Evolutionary conservation across 345 rosid genomes (phyloP), one percentile per base, ranked within the genome.

Genomic region (Populus alba): DNA sequence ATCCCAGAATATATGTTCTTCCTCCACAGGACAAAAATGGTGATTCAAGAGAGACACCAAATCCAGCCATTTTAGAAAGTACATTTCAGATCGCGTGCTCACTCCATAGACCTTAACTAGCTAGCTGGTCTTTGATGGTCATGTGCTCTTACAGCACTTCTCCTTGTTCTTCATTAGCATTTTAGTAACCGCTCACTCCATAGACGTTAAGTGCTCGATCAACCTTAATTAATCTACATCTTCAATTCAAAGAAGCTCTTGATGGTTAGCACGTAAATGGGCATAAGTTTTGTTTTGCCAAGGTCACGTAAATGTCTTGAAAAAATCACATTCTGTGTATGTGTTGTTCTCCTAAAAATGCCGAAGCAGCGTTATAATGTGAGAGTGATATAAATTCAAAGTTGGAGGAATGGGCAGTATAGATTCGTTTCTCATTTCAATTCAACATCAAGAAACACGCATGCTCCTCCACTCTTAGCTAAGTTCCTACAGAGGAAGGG

Each of bases 1-100:
- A 80, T 83, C 75, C 84, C 83, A 81, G 90, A 89, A 89, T 91
- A 91, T 86, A 86, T 87, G 89, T 85, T 85, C 87, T 84, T 86
- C 83, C 81, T 81, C 85, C 81, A 74, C 89, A 83, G 82, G 84
- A 87, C 88, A 83, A 78, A 80, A 73, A 29, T 66, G 80, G 85
- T 75, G 84, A 81, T 66, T 81, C 29, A 63, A 82, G 77, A 23
- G 79, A 83, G 84, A 79, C 84, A 75, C 80, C 81, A 55, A 53
- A n/a, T 68, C 59, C 68, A 9, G 17, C 39, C 29, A 18, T 53
- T 20, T 53, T 18, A 1, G 17, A 20, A 53, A 20, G 18, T 1
- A 47, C 51, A 3, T 47, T 47, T 15, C 17, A 4, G 18, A 15
- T 15, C 51, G 10, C 43, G 8, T 2, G 59, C 8, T 53, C 59